Evolutionary conservation across 495 filamentous ascomycete genomes (phyloP).

Genomic region (Hypoxylon perforatum): DNA sequence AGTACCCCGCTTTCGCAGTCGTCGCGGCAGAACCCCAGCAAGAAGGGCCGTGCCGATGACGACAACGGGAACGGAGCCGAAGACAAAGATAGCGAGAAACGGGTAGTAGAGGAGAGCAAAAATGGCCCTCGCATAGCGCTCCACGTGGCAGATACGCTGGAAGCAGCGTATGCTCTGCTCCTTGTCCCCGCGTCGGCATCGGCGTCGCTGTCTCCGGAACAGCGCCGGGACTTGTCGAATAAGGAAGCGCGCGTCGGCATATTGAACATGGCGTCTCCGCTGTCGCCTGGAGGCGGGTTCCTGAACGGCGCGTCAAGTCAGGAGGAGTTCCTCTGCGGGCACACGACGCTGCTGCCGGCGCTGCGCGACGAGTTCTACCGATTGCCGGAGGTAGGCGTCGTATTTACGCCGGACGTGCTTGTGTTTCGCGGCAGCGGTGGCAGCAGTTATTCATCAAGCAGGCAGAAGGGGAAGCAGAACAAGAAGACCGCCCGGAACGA

Average conservation of each 20-base stretch:
- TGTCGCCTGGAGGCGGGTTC: slow-evolving; percentile 67
- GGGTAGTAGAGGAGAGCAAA: background rate
- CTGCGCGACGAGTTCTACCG: slow-evolving; percentile 68
- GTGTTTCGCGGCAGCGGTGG: slow-evolving; percentile 46
- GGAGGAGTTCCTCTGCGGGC: slow-evolving; percentile 74
- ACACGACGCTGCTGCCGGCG: slow-evolving; percentile 68
- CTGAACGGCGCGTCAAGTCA: slow-evolving; percentile 67
- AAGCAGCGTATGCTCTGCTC: slow-evolving; percentile 53
- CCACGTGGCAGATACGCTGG: slow-evolving; percentile 57
- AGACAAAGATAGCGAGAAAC: background rate
- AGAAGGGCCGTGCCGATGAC: slow-evolving; percentile 15
- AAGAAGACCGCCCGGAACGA: background rate
- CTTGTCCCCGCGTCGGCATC: slow-evolving; percentile 22
- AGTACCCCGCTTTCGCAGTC: no score
- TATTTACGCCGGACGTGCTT: slow-evolving; percentile 66
- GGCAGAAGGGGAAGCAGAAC: background rate
- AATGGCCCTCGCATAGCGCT: slow-evolving; percentile 51
- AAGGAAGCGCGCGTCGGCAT: slow-evolving; percentile 52
- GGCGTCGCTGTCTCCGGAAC: no score
- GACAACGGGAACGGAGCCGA: background rate
- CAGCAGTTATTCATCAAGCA: background rate
- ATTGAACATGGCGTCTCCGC: slow-evolving; percentile 72
- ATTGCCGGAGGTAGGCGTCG: slow-evolving; percentile 57
- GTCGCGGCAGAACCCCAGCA: background rate
- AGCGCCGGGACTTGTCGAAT: slow-evolving; percentile 45